Base-by-base conservation (phyloP, 768 basidiomycete species). In the Suillus plorans region DNA sequence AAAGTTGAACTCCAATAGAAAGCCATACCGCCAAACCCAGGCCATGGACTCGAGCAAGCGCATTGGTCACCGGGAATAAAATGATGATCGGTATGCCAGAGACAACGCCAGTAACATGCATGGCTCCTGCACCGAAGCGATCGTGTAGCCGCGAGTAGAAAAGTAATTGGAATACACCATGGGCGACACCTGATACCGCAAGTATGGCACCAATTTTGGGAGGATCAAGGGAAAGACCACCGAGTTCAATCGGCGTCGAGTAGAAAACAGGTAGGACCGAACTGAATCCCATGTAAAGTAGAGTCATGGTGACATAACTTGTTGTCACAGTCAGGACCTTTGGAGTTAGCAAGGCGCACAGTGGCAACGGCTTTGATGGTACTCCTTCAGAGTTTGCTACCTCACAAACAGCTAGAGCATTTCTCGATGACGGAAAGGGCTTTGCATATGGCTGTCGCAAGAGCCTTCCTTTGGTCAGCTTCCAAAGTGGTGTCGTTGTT, bases 271-370 rank as follows among this genome's bases (percentile, higher is more conserved):
- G 71, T 37, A 65, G 64, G 18, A 75, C 47, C 4, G 86, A 83
- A 47, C 82, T 83, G 68, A 82, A 84, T 16, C 85, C 72, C 63
- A 89, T 89, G 68, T 89, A 88, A 59, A 87, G 78, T 13, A 89
- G 75, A 9, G 87, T 83, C 41, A 90, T 79, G 45, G 75, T 74
- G 13, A 83, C 84, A 70, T 90, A 90, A 71, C 89, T 89, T 9
- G 76, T 72, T 8, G 83, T 81, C 14, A 86, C 80, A 59, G 86
- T 72, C 45, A 88, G 67, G 2, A 90, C 86, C 44, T 75, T 79
- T 8, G 75, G 78, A 12, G 79, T 84, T 36, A 88, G 76, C 36
- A 87, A 76, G 12, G 76, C 70, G 58, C 77, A 75, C 39, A 88
- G 74, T 13, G 86, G 79, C 49, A 82, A 70, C 4, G 82, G 81